These are phyloP conservation scores for Trametopsis cervina DNA, from an alignment of 768 basidiomycete genomes.

Conservation along the genomic window DNA sequence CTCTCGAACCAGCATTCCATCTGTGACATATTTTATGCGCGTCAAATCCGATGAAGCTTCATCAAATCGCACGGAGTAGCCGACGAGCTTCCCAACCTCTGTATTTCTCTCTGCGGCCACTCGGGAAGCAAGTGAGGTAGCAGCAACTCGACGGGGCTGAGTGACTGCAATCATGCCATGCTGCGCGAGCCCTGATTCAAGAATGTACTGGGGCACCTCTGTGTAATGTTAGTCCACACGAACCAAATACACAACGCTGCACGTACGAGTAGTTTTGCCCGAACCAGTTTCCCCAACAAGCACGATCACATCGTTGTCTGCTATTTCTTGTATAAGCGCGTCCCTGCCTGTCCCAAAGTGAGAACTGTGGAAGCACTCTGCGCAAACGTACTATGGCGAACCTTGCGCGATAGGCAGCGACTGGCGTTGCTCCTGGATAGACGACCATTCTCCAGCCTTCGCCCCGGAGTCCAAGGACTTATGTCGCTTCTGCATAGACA, in stretches of 20 bases:
- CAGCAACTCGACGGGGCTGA: conserved; percentile 92
- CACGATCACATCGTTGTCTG: conserved; percentile 76
- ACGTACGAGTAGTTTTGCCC: conserved; percentile 96
- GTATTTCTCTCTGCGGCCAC: conserved; percentile 81
- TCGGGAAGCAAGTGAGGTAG: conserved; percentile 87
- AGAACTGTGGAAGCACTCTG: background rate
- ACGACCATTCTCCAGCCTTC: no score
- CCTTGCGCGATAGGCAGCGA: conserved; percentile 78
- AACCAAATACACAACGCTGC: background rate
- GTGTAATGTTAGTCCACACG: conserved; percentile 10
- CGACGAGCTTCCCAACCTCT: conserved; percentile 70
- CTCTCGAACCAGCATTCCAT: conserved; percentile 96
- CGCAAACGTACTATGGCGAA: conserved; percentile 24
- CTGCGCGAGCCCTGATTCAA: conserved; percentile 71
- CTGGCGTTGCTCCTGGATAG: conserved; percentile 55
- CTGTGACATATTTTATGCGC: conserved; percentile 92
- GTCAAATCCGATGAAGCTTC: conserved; percentile 68
- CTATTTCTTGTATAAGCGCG: conserved; percentile 65
- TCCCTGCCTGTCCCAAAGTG: conserved; percentile 50
- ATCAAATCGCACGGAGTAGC: conserved; percentile 96
- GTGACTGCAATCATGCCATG: conserved; percentile 83
- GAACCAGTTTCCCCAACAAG: conserved; percentile 96
- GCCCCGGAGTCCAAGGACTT: conserved; percentile 6
- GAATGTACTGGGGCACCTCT: conserved; percentile 96
- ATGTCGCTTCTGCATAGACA: conserved; percentile 3